These are phyloP conservation scores for Pleurostoma richardsiae DNA, from an alignment of 2,329 filamentous ascomycete genomes.

Conservation along the genomic window DNA sequence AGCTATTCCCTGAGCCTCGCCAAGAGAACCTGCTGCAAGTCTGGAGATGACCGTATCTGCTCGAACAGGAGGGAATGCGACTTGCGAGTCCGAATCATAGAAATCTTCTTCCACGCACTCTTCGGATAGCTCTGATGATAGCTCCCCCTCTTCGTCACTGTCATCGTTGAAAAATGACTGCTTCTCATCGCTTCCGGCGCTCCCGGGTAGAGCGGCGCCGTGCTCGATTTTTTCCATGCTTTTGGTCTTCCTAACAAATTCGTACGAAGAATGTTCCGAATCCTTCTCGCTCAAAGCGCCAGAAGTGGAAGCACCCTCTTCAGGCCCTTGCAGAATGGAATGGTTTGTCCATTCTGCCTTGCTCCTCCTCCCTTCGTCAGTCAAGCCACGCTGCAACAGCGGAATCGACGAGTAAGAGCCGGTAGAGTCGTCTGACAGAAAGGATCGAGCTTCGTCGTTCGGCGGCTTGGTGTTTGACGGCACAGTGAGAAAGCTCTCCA, in stretches of 20 bases:
- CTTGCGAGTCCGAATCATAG: conserved; percentile 11
- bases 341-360: conserved; percentile 47
- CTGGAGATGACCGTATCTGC: conserved; percentile 23
- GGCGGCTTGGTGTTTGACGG: conserved; percentile 13
- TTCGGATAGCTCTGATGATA: conserved; percentile 58
- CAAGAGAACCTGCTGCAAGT: conserved; percentile 29
- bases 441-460: conserved; percentile 35
- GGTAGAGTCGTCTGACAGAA: conserved; percentile 57
- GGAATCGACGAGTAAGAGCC: conserved; percentile 75
- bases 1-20: conserved; percentile 9
- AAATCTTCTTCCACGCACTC: conserved; percentile 35
- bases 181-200: conserved; percentile 18
- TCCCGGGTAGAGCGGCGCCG: conserved; percentile 23
- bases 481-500: conserved; percentile 14
- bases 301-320: conserved; percentile 22
- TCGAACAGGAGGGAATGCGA: conserved; percentile 19
- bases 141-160: conserved; percentile 48
- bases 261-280: conserved; percentile 41
- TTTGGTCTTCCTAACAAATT: conserved; percentile 48
- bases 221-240: conserved; percentile 41
- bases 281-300: conserved; percentile 11
- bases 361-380: conserved; percentile 42
- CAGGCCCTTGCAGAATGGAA: conserved; percentile 47
- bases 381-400: conserved; percentile 63
- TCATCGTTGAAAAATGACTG: conserved; percentile 41